Percentiles rank a stretch among this genome's conserved stretches.
These are phyloP conservation scores for Bidens hawaiensis DNA, from an alignment of 140 eudicot genomes.

Conservation along the genomic window DNA sequence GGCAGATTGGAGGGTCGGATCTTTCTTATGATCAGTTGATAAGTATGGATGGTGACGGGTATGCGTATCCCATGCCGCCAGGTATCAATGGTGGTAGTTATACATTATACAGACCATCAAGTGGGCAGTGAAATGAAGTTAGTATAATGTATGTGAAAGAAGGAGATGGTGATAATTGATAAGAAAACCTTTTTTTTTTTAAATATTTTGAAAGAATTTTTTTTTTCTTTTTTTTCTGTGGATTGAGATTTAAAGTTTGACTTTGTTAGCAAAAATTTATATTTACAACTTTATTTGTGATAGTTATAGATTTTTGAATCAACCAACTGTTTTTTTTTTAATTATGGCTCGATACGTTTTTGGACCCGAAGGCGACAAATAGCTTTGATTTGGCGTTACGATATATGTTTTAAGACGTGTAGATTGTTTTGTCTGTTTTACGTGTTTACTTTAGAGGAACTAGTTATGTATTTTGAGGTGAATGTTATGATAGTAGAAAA, in stretches of 20 bases:
- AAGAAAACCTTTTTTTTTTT: conserved; percentile 25
- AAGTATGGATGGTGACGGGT: conserved; percentile 53
- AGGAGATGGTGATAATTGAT: conserved; percentile 25
- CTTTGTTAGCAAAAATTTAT: conserved; percentile 24
- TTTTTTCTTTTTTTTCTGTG: neutral
- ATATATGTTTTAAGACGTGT: too few relatives aligned
- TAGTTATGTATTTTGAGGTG: too few relatives aligned
- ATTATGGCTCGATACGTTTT: too few relatives aligned
- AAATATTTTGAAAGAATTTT: conserved; percentile 50
- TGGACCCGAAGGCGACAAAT: too few relatives aligned
- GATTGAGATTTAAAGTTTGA: conserved; percentile 26
- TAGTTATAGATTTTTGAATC: neutral
- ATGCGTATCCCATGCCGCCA: conserved; percentile 50
- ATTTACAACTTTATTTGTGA: neutral
- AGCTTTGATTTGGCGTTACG: too few relatives aligned
- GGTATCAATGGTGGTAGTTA: conserved; percentile 78
- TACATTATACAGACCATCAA: conserved; percentile 56
- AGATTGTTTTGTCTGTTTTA: too few relatives aligned
- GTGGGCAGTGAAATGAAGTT: conserved; percentile 51
- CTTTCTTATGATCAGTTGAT: conserved; percentile 35
- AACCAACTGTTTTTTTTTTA: too few relatives aligned
- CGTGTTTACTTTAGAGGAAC: too few relatives aligned
- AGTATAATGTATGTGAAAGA: conserved; percentile 34
- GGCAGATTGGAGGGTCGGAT: conserved; percentile 77
- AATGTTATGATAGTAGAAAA: too few relatives aligned